Evolutionary conservation across 108 stramenopile species (phyloP), one percentile per base, ranked within the genome.

Genomic region (Nitzschia sp.): DNA sequence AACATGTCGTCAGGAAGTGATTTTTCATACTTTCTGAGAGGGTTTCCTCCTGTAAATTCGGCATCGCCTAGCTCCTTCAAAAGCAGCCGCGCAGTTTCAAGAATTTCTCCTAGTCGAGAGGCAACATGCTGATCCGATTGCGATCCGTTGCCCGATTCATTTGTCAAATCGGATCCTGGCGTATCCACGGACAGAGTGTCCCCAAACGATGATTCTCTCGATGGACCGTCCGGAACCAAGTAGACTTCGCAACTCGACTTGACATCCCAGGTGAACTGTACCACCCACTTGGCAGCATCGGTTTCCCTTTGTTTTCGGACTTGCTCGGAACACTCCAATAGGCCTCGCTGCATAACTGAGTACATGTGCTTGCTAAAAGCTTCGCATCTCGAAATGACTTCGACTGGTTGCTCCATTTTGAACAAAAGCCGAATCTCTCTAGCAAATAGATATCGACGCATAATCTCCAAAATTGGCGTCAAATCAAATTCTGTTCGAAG

Each of bases 241-340:
- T 31, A 73, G 9, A 19, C 13, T 11, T 75, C 75, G 59, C 60
- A 57, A 35, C 51, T 26, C 32, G 38, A 45, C 36, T 87, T 89
- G 46, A 93, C 76, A 84, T 90, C 89, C 92, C 92, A 93, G 46
- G 87, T 78, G 56, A 81, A 88, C 30, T 74, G 70, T 23, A 89
- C 57, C 25, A 87, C 89, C 89, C 89, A 90, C 28, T 70, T 60
- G 35, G 87, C 83, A 25, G 83, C 84, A 26, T 83, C 76, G 23
- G 70, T 70, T 59, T 34, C 46, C 66, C 75, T 59, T 66, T 32
- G 25, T 9, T 70, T 46, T 59, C 33, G 66, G 36, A 77, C 66
- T 42, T 64, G 66, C 54, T 60, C 74, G 31, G 27, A 24, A 27
- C 33, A 25, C 2, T 64, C 75, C n/a, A 45, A 27, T 23, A 70